phyloP scores from a whole-genome alignment of 176 grass and related monocot genomes.

The Triticum dicoccoides region DNA sequence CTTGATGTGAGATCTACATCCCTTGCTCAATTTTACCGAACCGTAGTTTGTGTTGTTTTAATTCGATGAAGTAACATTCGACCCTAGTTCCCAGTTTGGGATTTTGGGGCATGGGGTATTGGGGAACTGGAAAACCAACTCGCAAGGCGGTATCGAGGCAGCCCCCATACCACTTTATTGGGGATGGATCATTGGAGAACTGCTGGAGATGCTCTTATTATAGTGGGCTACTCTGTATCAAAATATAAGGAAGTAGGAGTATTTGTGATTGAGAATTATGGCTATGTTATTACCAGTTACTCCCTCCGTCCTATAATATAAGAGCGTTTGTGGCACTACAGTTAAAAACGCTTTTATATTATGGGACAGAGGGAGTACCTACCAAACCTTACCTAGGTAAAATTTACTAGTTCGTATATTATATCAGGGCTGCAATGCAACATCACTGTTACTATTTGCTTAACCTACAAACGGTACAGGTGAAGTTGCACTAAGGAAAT shows the following conservation, averaged over 20 bases:
- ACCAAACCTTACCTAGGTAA: background rate
- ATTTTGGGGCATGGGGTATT: background rate
- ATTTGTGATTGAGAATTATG: background rate
- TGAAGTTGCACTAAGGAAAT: background rate
- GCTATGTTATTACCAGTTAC: background rate
- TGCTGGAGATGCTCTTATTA: background rate
- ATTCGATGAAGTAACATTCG: background rate
- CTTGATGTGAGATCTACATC: constrained; percentile 34
- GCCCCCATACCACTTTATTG: background rate
- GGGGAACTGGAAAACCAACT: background rate
- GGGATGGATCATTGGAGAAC: background rate
- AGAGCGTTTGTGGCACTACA: no score
- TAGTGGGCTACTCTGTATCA: no score
- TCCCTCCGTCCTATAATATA: no score
- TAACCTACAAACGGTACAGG: background rate
- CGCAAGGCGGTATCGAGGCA: no score
- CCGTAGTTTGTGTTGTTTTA: background rate
- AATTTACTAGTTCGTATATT: background rate
- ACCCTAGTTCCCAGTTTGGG: background rate
- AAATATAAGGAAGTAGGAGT: no score
- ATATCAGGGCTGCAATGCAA: background rate
- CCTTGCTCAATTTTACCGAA: background rate
- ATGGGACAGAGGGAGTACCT: no score
- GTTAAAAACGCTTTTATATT: no score
- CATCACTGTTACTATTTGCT: background rate